phyloP scores from a whole-genome alignment of 768 basidiomycete genomes.

The Serendipita indica region DNA sequence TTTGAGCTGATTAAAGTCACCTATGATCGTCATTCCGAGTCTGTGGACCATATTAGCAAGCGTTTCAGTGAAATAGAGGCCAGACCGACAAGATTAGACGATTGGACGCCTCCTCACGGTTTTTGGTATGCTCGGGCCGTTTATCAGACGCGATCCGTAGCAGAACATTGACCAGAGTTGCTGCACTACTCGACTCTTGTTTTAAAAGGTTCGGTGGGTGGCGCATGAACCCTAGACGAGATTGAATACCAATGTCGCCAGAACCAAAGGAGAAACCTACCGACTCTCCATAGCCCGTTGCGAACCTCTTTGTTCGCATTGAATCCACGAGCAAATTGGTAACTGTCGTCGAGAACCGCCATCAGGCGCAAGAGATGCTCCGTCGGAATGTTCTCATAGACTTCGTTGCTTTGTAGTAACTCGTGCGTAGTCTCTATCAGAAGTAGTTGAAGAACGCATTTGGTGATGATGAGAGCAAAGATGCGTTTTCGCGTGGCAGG shows the following conservation, averaged over 20 bases:
- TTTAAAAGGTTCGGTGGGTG: slow-evolving; percentile 94
- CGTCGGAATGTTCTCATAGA: slow-evolving; percentile 88
- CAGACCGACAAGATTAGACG: slow-evolving; percentile 55
- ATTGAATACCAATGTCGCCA: neutral
- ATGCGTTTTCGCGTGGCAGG: slow-evolving; percentile 60
- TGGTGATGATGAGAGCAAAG: slow-evolving; percentile 98
- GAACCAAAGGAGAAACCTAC: slow-evolving; percentile 33
- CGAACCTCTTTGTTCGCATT: slow-evolving; percentile 97
- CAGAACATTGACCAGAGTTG: slow-evolving; percentile 83
- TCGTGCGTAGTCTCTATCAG: slow-evolving; percentile 97
- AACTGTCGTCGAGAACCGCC: slow-evolving; percentile 92
- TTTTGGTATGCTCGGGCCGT: slow-evolving; percentile 54
- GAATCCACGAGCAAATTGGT: slow-evolving; percentile 93
- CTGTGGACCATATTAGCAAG: slow-evolving; percentile 28
- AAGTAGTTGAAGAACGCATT: slow-evolving; percentile 93
- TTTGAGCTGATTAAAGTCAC: slow-evolving; percentile 81
- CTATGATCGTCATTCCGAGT: slow-evolving; percentile 72
- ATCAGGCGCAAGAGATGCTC: slow-evolving; percentile 85
- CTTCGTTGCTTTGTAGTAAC: slow-evolving; percentile 76
- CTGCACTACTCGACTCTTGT: slow-evolving; percentile 94
- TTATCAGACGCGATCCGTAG: slow-evolving; percentile 88
- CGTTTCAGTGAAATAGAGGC: slow-evolving; percentile 38
- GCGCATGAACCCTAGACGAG: slow-evolving; percentile 84
- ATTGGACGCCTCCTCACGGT: slow-evolving; percentile 48
- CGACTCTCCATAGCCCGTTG: slow-evolving; percentile 98